Base-by-base conservation (phyloP, 306 rosid genomes). In the Prunus salicina region DNA sequence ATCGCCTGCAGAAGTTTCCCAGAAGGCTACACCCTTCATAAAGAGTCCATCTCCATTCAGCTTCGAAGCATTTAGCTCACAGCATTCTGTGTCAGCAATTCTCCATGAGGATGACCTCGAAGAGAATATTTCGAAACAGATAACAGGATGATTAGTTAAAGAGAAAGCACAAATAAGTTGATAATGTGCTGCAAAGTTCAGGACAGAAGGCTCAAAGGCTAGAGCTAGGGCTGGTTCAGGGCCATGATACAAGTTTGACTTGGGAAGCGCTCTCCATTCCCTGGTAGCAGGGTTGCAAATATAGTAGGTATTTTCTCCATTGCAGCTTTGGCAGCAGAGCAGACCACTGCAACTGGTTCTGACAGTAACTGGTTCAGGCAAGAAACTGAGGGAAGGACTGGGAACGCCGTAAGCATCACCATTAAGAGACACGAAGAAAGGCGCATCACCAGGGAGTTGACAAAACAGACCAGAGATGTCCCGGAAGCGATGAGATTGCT, bases 101-200 rank as follows among this genome's bases (percentile, higher is more conserved):
- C 80, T 63, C 88, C 90, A 79, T 5, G 81, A 76, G 51, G 72
- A 63, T 3, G 83, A 73, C 72, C 79, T 61, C 1, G 88, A 84
- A 28, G 90, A 84, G 86, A 76, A 87, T 18, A 84, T 79, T 49
- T 84, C 84, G 25, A 87, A 87, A 41, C 2, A 76, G 14, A 79
- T 24, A 7, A 64, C 64, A 0, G 67, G 57, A 13, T 32, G 30
- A 16, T 16, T 65, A 24, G 76, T 6, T 55, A 41, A 1, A 38
- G 83, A 83, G 51, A 79, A 5, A 14, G 83, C 80, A 4, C 86
- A 82, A 6, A 82, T 64, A 5, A 87, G 76, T 51, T 87, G 70
- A 66, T 72, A 87, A 9, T 79, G 67, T 18, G 73, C 73, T 3
- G 30, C 41, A 20, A 87, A 84, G 15, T 78, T 82, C 30, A 27